A percentile compares a stretch with the other conserved stretches of the same genome.
Conservation (phyloP, 2,329 filamentous ascomycete genomes). For the Alternaria burnsii region DNA sequence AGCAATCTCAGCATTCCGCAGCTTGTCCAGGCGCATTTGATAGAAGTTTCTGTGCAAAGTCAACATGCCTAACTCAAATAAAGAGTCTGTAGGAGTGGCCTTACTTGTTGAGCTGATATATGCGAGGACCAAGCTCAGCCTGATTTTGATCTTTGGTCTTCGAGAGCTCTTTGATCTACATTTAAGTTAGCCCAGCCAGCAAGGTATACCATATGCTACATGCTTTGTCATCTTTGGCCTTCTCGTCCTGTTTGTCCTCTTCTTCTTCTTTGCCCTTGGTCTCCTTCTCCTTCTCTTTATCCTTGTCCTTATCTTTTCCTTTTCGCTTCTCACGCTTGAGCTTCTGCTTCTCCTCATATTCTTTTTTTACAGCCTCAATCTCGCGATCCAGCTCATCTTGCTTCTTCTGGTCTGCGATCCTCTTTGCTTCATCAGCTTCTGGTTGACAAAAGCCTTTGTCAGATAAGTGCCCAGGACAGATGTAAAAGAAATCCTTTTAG, state of each 20-base stretch:
- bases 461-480: slow-evolving; percentile 83
- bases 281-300: slow-evolving; percentile 68
- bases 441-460: slow-evolving; percentile 80
- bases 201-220: background rate
- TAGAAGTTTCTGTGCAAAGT: slow-evolving; percentile 74
- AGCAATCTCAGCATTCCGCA: slow-evolving; percentile 78
- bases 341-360: slow-evolving; percentile 63
- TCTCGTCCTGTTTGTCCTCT: slow-evolving; percentile 69
- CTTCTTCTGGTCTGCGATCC: slow-evolving; percentile 63
- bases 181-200: slow-evolving; percentile 13
- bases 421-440: slow-evolving; percentile 74
- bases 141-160: slow-evolving; percentile 56
- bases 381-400: slow-evolving; percentile 59
- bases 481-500: slow-evolving; percentile 84
- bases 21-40: slow-evolving; percentile 81
- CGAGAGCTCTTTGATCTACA: slow-evolving; percentile 58
- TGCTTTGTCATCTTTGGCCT: slow-evolving; percentile 68
- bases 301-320: slow-evolving; percentile 61
- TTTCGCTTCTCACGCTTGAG: slow-evolving; percentile 63
- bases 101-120: slow-evolving; percentile 86
- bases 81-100: slow-evolving; percentile 3
- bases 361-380: slow-evolving; percentile 59
- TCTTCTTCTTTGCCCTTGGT: slow-evolving; percentile 69
- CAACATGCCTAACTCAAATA: background rate
- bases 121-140: slow-evolving; percentile 73